Conservation (phyloP, 768 basidiomycete species). For the Phlebiopsis flavidoalba region DNA sequence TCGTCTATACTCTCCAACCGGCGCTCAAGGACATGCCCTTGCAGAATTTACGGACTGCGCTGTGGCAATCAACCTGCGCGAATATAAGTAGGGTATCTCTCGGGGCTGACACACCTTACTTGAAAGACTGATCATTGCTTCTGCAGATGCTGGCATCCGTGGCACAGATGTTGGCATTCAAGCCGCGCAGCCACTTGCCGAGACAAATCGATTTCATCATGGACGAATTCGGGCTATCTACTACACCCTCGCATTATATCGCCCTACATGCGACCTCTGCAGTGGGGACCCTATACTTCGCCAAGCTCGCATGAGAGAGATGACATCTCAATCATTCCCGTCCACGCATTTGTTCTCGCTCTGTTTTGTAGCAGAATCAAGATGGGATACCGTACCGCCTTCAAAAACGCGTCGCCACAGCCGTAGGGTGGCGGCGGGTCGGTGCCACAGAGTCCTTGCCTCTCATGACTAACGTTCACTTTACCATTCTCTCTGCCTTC, state of each 20-base stretch:
- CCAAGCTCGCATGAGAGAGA: neutral
- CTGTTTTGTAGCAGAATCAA: conserved; percentile 2
- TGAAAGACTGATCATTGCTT: no score
- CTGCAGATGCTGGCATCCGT: neutral
- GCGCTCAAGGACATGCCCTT: neutral
- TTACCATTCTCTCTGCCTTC: neutral
- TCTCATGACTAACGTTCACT: neutral
- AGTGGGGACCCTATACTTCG: neutral
- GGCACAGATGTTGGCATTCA: conserved; percentile 7
- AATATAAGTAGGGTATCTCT: neutral
- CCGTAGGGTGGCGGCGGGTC: neutral
- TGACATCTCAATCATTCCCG: conserved; percentile 3
- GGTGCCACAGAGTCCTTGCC: neutral
- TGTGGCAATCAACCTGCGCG: neutral
- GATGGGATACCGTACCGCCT: neutral
- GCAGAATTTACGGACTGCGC: neutral
- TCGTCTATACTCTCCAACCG: neutral
- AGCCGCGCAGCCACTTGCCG: conserved; percentile 10
- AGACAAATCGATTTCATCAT: conserved; percentile 13
- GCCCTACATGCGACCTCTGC: conserved; percentile 9
- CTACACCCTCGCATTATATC: conserved; percentile 15
- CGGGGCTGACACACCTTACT: no score
- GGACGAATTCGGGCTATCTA: conserved; percentile 13
- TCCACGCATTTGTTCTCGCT: conserved; percentile 3
- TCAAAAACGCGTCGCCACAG: neutral